These are phyloP conservation scores for Termitomyces titanicus DNA, from an alignment of 768 basidiomycete species.

Conservation along the genomic window DNA sequence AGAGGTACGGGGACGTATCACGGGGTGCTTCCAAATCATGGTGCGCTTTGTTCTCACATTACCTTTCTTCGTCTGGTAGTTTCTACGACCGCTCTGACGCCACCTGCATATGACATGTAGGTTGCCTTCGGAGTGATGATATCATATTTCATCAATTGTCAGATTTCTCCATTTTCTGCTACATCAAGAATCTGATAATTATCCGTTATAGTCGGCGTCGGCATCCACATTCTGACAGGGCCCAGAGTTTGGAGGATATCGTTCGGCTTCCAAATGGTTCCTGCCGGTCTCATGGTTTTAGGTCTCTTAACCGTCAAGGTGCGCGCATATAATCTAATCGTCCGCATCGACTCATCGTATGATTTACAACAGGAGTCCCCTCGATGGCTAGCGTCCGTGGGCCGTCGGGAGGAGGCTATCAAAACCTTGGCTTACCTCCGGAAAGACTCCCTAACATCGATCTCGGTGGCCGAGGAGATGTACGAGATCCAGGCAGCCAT, in stretches of 20 bases:
- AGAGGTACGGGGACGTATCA: slow-evolving; percentile 81
- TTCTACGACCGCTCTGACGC: background rate
- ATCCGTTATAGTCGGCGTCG: slow-evolving; percentile 49
- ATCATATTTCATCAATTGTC: slow-evolving; percentile 79
- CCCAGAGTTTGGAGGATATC: slow-evolving; percentile 65
- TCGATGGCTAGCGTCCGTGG: slow-evolving; percentile 70
- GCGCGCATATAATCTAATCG: slow-evolving; percentile 6
- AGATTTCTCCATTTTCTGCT: slow-evolving; percentile 23
- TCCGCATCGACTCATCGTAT: background rate
- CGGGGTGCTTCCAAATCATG: slow-evolving; percentile 85
- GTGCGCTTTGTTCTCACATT: slow-evolving; percentile 25
- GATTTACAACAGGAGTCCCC: slow-evolving; percentile 57
- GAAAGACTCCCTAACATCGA: slow-evolving; percentile 36
- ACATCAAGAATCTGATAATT: background rate
- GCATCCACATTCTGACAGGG: slow-evolving; percentile 45
- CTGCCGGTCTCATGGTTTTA: slow-evolving; percentile 66
- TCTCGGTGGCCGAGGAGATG: slow-evolving; percentile 52
- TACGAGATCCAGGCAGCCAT: slow-evolving; percentile 83
- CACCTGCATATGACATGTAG: slow-evolving; percentile 21
- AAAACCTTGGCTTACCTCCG: slow-evolving; percentile 67
- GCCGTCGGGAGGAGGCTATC: slow-evolving; percentile 49
- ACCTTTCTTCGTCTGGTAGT: background rate
- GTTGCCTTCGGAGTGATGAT: slow-evolving; percentile 82
- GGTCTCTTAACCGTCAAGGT: slow-evolving; percentile 68
- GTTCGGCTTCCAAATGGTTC: slow-evolving; percentile 78